Percentiles rank a stretch among this genome's conserved stretches.
phyloP scores from a whole-genome alignment of 1,284 basidiomycete genomes.

The Inonotus obliquus region DNA sequence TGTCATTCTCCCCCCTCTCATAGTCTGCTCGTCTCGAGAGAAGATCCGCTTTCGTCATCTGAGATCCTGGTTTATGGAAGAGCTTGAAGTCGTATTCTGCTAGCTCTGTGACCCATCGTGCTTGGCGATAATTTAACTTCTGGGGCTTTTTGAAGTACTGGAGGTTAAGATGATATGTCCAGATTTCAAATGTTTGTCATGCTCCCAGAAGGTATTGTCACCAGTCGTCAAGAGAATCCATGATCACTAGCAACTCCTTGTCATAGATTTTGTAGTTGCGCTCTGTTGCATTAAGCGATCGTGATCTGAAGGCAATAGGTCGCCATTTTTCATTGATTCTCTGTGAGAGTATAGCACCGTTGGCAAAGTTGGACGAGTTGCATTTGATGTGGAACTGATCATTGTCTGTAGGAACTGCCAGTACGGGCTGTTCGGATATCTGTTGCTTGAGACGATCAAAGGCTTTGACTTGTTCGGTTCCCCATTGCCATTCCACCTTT shows the following conservation, averaged over 20 bases:
- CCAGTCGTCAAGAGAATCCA: conserved; percentile 32
- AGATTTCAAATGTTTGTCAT: conserved; percentile 20
- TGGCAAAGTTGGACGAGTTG: conserved; percentile 6
- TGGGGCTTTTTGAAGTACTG: background rate
- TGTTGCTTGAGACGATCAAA: background rate
- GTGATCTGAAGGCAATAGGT: conserved; percentile 29
- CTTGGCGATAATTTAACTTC: conserved; percentile 27
- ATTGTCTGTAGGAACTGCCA: background rate
- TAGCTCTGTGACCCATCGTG: conserved; percentile 31
- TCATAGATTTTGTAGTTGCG: conserved; percentile 45
- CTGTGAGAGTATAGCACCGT: conserved; percentile 2
- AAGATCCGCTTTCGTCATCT: background rate
- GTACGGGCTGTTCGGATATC: background rate
- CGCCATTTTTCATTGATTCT: conserved; percentile 26
- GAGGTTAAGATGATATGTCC: conserved; percentile 32
- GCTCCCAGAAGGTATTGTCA: conserved; percentile 26
- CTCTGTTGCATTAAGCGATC: conserved; percentile 27
- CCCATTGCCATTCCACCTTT: background rate
- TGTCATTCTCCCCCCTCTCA: background rate
- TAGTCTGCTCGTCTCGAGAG: background rate
- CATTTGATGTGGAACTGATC: background rate
- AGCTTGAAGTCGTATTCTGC: background rate
- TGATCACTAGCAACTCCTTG: conserved; percentile 40
- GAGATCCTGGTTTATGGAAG: background rate
- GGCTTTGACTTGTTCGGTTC: background rate